Evolutionary conservation across 345 rosid genomes (phyloP).

Genomic region (Melastoma malabathricum): DNA sequence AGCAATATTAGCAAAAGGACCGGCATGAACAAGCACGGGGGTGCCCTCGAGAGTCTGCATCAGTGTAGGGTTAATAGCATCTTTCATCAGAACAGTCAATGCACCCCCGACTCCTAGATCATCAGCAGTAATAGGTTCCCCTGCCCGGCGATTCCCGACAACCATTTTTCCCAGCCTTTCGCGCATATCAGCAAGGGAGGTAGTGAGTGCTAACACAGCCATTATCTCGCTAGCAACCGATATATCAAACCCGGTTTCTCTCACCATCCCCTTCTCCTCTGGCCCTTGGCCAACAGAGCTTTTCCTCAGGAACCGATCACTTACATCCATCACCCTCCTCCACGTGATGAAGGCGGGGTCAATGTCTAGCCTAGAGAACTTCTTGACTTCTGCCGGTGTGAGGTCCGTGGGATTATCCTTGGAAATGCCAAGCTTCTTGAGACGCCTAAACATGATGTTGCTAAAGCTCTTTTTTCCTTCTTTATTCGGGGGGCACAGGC

Average conservation of each 20-base stretch:
- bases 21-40: slow-evolving; percentile 96
- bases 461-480: slow-evolving; percentile 75
- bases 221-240: slow-evolving; percentile 99
- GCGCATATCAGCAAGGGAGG: slow-evolving; percentile 91
- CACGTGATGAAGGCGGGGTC: slow-evolving; percentile 77
- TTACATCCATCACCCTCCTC: slow-evolving; percentile 99
- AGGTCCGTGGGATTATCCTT: slow-evolving; percentile 84
- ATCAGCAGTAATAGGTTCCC: slow-evolving; percentile 91
- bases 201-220: slow-evolving; percentile 98
- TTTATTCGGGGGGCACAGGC: slow-evolving; percentile 75
- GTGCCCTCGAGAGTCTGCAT: slow-evolving; percentile 99
- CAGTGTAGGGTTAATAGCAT: slow-evolving; percentile 87
- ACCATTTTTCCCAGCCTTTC: slow-evolving; percentile 98
- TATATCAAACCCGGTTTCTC: slow-evolving; percentile 95
- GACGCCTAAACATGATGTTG: slow-evolving; percentile 74
- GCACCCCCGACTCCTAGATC: slow-evolving; percentile 99
- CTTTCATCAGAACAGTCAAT: slow-evolving; percentile 91
- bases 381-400: slow-evolving; percentile 60
- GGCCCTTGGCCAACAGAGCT: slow-evolving; percentile 90
- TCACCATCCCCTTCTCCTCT: slow-evolving; percentile 91
- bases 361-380: slow-evolving; percentile 84
- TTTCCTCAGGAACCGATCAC: slow-evolving; percentile 89
- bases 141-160: slow-evolving; percentile 83
- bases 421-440: slow-evolving; percentile 75
- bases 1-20: slow-evolving; percentile 98